Percentiles rank a stretch among this genome's conserved stretches.
Evolutionary conservation across 2,329 filamentous ascomycete genomes (phyloP).

Genomic region (Lachnellula suecica): DNA sequence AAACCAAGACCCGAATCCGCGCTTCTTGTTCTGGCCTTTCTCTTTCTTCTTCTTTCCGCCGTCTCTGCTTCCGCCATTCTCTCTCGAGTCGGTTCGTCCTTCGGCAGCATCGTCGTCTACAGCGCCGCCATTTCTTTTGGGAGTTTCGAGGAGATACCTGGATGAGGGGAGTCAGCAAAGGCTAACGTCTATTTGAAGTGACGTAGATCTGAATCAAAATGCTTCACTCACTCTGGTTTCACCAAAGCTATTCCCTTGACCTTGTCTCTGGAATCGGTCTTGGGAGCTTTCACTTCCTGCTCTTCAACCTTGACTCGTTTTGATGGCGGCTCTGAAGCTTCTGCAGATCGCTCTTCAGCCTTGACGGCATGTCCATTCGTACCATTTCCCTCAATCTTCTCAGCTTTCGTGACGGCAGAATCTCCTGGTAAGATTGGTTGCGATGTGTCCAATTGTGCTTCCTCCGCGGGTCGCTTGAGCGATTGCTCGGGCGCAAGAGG

Average conservation of each 20-base stretch:
- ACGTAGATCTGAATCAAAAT: neutral
- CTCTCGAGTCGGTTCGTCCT: slow-evolving; percentile 38
- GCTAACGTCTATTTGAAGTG: neutral
- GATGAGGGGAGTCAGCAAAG: neutral
- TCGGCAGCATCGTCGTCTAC: slow-evolving; percentile 54
- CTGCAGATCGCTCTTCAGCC: slow-evolving; percentile 23
- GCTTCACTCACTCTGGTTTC: slow-evolving; percentile 30
- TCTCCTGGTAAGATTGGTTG: slow-evolving; percentile 28
- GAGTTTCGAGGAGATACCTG: slow-evolving; percentile 31
- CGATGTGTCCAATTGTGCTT: slow-evolving; percentile 20
- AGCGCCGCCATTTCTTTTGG: slow-evolving; percentile 8
- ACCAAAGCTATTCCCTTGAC: slow-evolving; percentile 32
- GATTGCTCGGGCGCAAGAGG: slow-evolving; percentile 24
- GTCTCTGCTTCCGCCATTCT: slow-evolving; percentile 39
- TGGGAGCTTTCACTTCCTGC: slow-evolving; percentile 1
- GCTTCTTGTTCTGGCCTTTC: slow-evolving; percentile 78
- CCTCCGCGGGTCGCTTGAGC: slow-evolving; percentile 27
- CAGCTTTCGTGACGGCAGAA: slow-evolving; percentile 30
- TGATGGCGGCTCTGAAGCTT: slow-evolving; percentile 42
- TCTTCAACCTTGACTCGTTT: slow-evolving; percentile 60
- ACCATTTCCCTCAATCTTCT: slow-evolving; percentile 28
- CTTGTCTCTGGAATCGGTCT: slow-evolving; percentile 25
- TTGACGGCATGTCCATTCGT: slow-evolving; percentile 29
- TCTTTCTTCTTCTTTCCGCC: slow-evolving; percentile 58
- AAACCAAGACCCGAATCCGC: slow-evolving; percentile 76